Evolutionary conservation across 2,329 filamentous ascomycete genomes (phyloP).

Genomic region (Tothia fuscella): DNA sequence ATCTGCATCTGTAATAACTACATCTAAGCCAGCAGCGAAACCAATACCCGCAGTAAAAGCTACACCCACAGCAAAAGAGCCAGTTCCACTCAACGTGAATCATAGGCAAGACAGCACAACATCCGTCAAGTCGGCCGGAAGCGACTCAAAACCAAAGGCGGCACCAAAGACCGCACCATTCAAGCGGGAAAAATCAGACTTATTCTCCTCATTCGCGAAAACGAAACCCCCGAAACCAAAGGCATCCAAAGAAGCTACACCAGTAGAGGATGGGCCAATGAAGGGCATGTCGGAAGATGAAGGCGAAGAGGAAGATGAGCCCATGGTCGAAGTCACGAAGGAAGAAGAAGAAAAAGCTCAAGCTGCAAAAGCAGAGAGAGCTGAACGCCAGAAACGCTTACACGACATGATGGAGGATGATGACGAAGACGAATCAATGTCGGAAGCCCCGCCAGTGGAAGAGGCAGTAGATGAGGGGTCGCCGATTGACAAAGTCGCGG

Average conservation of each 20-base stretch:
- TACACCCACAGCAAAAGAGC: background rate
- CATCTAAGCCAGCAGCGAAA: no score
- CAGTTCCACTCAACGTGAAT: background rate
- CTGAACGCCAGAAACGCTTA: conserved; percentile 54
- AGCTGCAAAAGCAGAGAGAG: conserved; percentile 33
- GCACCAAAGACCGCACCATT: background rate
- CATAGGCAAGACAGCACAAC: background rate
- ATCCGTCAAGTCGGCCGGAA: background rate
- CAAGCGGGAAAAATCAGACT: conserved; percentile 34
- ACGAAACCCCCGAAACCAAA: conserved; percentile 43
- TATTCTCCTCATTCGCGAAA: conserved; percentile 74
- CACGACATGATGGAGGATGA: conserved; percentile 64
- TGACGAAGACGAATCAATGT: conserved; percentile 47
- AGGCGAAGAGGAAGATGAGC: conserved; percentile 23
- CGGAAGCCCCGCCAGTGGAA: conserved; percentile 38
- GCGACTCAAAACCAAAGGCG: background rate
- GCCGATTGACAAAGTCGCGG: conserved; percentile 10
- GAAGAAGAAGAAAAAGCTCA: conserved; percentile 14
- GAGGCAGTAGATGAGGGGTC: conserved; percentile 27
- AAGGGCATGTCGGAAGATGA: conserved; percentile 19
- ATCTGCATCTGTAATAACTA: background rate
- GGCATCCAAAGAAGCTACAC: conserved; percentile 22
- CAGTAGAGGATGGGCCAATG: conserved; percentile 22
- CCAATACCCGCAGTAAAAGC: conserved; percentile 14
- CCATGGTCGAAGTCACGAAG: conserved; percentile 14